A percentile compares a stretch with the other conserved stretches of the same genome.
phyloP scores from a whole-genome alignment of 257 asterid genomes.

The Capsicum rhomboideum region DNA sequence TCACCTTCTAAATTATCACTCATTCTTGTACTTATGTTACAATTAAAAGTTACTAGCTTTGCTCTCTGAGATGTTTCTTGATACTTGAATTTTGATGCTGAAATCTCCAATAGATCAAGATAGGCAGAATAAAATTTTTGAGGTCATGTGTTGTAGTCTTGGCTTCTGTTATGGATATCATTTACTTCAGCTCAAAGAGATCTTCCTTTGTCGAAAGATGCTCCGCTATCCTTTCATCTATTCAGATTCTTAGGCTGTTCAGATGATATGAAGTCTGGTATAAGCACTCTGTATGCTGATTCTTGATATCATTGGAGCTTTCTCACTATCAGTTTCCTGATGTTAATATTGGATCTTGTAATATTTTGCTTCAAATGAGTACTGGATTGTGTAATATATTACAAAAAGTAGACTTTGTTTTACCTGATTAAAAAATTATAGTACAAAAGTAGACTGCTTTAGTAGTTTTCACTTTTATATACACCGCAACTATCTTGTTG shows the following conservation, averaged over 20 bases:
- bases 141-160: neutral
- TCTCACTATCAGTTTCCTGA: no score
- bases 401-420: neutral
- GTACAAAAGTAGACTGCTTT: neutral
- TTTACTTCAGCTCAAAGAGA: neutral
- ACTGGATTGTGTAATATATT: neutral
- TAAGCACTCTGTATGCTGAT: neutral
- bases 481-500: neutral
- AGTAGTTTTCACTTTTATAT: neutral
- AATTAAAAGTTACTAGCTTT: neutral
- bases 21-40: neutral
- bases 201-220: neutral
- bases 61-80: constrained; percentile 19
- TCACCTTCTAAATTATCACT: neutral
- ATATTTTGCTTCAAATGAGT: no score
- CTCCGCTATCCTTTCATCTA: neutral
- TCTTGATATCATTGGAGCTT: neutral
- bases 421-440: neutral
- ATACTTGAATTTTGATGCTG: constrained; percentile 36
- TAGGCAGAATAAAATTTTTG: neutral
- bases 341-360: no score
- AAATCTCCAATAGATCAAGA: neutral
- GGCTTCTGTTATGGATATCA: neutral
- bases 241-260: neutral
- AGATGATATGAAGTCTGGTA: neutral